These are phyloP conservation scores for Porcisia deanei DNA, from an alignment of 208 protist genomes.

Conservation along the genomic window DNA sequence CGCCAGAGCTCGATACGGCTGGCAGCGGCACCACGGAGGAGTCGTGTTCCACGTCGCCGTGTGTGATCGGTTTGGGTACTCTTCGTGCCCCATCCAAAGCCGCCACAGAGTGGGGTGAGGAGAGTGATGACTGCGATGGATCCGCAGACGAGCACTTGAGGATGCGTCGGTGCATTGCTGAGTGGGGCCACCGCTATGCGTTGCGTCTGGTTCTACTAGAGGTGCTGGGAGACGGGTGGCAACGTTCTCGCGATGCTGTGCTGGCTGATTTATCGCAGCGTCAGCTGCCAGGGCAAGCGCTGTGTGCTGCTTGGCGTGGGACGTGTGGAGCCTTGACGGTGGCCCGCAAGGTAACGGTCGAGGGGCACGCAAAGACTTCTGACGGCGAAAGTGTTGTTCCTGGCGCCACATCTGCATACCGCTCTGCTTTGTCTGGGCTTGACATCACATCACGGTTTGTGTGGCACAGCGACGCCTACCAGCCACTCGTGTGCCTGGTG, in stretches of 20 bases:
- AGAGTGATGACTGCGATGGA: neutral
- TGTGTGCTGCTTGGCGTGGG: neutral
- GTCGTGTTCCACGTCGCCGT: neutral
- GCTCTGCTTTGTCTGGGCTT: neutral
- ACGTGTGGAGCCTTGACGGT: neutral
- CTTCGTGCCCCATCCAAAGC: neutral
- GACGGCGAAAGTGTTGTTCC: neutral
- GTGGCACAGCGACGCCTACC: slow-evolving; percentile 16
- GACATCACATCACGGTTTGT: slow-evolving; percentile 2
- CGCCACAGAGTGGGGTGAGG: neutral
- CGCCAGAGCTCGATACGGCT: neutral
- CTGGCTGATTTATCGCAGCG: neutral
- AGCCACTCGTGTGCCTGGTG: neutral
- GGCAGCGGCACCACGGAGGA: neutral
- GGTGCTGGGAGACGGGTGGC: slow-evolving; percentile 17
- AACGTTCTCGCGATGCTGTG: neutral
- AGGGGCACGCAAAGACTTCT: neutral
- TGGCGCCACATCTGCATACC: neutral
- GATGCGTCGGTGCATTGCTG: slow-evolving; percentile 10
- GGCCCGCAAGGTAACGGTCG: neutral
- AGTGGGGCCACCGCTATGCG: slow-evolving; percentile 25
- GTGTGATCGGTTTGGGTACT: neutral
- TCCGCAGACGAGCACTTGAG: neutral
- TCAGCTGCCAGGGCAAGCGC: neutral
- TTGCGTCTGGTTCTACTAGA: slow-evolving; percentile 23